Evolutionary conservation across 495 filamentous ascomycete species (phyloP), one percentile per base, ranked within the genome.

Genomic region (Symbiotaphrina buchneri): DNA sequence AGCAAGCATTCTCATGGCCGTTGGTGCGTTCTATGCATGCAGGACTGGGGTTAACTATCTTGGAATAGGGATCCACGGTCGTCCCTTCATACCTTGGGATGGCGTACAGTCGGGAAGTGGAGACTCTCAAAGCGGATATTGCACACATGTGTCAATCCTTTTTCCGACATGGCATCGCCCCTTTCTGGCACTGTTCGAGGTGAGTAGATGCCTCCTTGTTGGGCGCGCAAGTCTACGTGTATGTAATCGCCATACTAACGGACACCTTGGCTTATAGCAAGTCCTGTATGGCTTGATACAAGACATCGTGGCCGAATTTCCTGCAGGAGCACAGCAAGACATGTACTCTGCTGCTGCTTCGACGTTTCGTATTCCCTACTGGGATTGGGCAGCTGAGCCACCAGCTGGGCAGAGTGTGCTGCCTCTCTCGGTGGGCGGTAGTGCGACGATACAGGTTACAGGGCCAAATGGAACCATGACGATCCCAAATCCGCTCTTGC

Each of bases 121-220:
- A 4, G 55, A 52, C 24, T 47, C 58, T 35, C 37, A 46, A 19
- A 52, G 49, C 22, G 74, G 72, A 3, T 78, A 75, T 40, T 81
- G 74, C 38, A 52, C 56, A 10, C 74, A 79, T 47, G 51, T 54
- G 7, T 74, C 66, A 6, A 61, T 68, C 28, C 50, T 79, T 20
- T 79, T 79, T 40, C 58, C 62, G 22, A 61, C 70, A 13, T 81
- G 74, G 74, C 73, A 81, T 51, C 54, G 74, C 25, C 65, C 71
- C 10, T 81, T 78, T 46, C 54, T 78, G 33, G 59, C 60, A 21
- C 47, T 79, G 19, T 65, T 65, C 36, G 74, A 79, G 61, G 71
- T 73, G 50, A 39, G 44, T 36, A 3, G 19, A 7, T n/a, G n/a
- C 24, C 17, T 24, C 10, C 18, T 27, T 19, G 1, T 32, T 28